Conservation (phyloP, 495 filamentous ascomycete genomes). For the Opeltia flavorubescens region DNA sequence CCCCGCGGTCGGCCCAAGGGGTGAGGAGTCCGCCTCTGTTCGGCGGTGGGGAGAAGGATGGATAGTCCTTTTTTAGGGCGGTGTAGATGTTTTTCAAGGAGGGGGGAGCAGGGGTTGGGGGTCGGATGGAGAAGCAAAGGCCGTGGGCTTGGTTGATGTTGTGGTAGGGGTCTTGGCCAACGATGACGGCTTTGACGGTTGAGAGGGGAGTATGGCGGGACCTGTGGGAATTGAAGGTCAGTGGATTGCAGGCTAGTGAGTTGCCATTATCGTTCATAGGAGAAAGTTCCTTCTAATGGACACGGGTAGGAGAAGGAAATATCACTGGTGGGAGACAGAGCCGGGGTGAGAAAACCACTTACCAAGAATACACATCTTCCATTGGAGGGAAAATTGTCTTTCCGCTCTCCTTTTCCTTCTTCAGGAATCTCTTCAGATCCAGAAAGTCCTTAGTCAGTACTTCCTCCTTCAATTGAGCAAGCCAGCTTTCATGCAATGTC, state of each 20-base stretch:
- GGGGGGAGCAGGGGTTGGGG: constrained; percentile 75
- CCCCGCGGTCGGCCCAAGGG: constrained; percentile 85
- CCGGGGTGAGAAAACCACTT: too few relatives aligned
- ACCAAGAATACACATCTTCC: constrained; percentile 93
- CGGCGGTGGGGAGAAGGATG: constrained; percentile 57
- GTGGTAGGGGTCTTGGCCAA: constrained; percentile 97
- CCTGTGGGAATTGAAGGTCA: constrained; percentile 30
- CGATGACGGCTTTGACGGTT: constrained; percentile 74
- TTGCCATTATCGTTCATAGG: too few relatives aligned
- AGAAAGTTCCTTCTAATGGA: too few relatives aligned
- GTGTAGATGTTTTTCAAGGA: constrained; percentile 88
- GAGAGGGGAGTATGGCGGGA: constrained; percentile 79
- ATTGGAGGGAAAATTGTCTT: constrained; percentile 73
- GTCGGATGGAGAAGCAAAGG: constrained; percentile 82
- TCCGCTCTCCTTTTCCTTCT: constrained; percentile 55
- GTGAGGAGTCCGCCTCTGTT: constrained; percentile 67
- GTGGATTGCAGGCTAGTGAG: too few relatives aligned
- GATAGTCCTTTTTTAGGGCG: constrained; percentile 74
- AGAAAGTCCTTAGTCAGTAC: constrained; percentile 64
- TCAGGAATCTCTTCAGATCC: constrained; percentile 74
- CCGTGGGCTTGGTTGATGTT: constrained; percentile 92
- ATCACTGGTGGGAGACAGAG: too few relatives aligned
- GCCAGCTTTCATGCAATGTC: constrained; percentile 81
- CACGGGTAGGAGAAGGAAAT: too few relatives aligned
- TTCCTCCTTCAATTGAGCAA: constrained; percentile 74